These are phyloP conservation scores for Phymatotrichopsis omnivora DNA, from an alignment of 2,329 filamentous ascomycete species.

Conservation along the genomic window DNA sequence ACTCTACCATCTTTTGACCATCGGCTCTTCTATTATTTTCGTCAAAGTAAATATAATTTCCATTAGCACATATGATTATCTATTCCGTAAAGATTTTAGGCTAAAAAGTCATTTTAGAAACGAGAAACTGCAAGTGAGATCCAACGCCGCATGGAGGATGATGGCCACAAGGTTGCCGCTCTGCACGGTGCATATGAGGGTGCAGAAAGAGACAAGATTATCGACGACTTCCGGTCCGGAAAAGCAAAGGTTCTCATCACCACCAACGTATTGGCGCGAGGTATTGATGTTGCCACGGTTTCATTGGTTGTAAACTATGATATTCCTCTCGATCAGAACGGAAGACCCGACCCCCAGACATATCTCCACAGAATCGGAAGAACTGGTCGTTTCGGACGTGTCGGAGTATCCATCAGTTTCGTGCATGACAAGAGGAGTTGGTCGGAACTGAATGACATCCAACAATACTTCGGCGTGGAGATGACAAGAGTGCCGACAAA, in stretches of 20 bases:
- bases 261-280: slow-evolving; percentile 90
- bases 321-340: slow-evolving; percentile 60
- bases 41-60: slow-evolving; percentile 70
- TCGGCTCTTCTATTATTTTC: slow-evolving; percentile 96
- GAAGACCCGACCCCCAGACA: slow-evolving; percentile 76
- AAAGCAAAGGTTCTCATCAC: slow-evolving; percentile 93
- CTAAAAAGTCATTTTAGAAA: slow-evolving; percentile 45
- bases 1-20: slow-evolving; percentile 91
- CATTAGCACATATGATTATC: background rate
- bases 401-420: slow-evolving; percentile 91
- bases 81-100: background rate
- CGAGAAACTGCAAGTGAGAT: slow-evolving; percentile 79
- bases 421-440: slow-evolving; percentile 79
- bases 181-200: slow-evolving; percentile 85
- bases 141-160: slow-evolving; percentile 70
- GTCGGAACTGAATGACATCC: slow-evolving; percentile 68
- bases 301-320: slow-evolving; percentile 99
- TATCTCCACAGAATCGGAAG: slow-evolving; percentile 97
- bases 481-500: slow-evolving; percentile 70
- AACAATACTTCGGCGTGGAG: slow-evolving; percentile 66
- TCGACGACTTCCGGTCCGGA: slow-evolving; percentile 77
- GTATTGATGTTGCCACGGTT: slow-evolving; percentile 83
- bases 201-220: slow-evolving; percentile 66
- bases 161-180: slow-evolving; percentile 85
- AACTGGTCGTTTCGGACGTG: slow-evolving; percentile 90